Base-by-base conservation (phyloP, 2,329 filamentous ascomycete species). In the Trichoderma lentiforme region DNA sequence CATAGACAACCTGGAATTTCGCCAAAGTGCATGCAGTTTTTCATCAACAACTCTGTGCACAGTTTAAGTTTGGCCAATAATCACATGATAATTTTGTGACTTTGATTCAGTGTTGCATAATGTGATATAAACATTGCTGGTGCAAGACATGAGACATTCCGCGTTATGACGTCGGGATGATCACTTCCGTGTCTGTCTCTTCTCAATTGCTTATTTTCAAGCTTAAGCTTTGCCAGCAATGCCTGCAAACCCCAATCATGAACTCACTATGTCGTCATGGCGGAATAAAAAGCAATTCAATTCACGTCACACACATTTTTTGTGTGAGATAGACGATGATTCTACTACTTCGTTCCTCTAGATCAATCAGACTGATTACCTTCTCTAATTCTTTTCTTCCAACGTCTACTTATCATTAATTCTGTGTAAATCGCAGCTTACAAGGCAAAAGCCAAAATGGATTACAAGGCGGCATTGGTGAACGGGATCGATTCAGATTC, bases 231-330 rank as follows among this genome's bases (percentile, higher is more conserved):
- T 64, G 18, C 61, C 11, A 58, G 4, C 51, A 28, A 39, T 67
- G 28, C 53, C 36, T 39, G 28, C 6, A 3, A 60, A 24, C 56
- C 7, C 57, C 36, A 43, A 9, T 4, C 15, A 70, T 70, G 56
- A 70, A 62, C 66, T 70, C 67, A 70, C 39, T 15, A 62, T 70
- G 57, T 70, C 67, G 67, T 70, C 67, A 70, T 70, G 12, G 5
- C 14, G n/a, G 14, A 32, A 24, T 32, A 32, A 15, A 39, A 9
- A 39, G 3, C 39, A 12, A 36, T 62, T 51, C 26, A 12, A 14
- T 51, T 21, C 61, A 64, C 26, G 26, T 32, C 8, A 6, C 61
- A 62, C 12, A 32, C 9, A 11, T 18, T 28, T 28, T 61, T 8
- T 11, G 21, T 18, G 30, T 39, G 12, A 3, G 15, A 39, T 12